Percentiles rank a stretch among this genome's conserved stretches.
Conservation (phyloP, 2,329 filamentous ascomycete species). For the Colletotrichum australisinense region DNA sequence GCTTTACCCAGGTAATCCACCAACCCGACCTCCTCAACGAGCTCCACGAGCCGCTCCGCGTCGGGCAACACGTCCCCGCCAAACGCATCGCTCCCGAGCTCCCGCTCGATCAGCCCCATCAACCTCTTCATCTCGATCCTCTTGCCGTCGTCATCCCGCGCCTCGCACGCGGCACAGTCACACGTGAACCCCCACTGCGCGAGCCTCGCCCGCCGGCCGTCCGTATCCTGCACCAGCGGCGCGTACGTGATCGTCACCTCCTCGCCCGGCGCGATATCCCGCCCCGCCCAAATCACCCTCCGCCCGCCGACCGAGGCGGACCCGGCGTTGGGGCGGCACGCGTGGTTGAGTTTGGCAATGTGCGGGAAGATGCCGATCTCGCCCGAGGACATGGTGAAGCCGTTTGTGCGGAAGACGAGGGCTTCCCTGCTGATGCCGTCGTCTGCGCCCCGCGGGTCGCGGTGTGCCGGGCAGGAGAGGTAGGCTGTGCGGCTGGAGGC, state of each 20-base stretch:
- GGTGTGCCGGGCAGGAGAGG: constrained; percentile 43
- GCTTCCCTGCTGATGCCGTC: constrained; percentile 37
- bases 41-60: constrained; percentile 35
- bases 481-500: constrained; percentile 42
- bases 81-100: constrained; percentile 37
- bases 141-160: constrained; percentile 43
- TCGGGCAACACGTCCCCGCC: constrained; percentile 31
- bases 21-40: constrained; percentile 40
- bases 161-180: constrained; percentile 49
- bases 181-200: constrained; percentile 41
- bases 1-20: constrained; percentile 40
- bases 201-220: constrained; percentile 44
- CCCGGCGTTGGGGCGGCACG: constrained; percentile 48
- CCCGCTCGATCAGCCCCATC: constrained; percentile 46
- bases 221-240: constrained; percentile 45
- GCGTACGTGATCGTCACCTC: constrained; percentile 50
- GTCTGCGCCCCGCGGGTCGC: constrained; percentile 39
- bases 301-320: constrained; percentile 45
- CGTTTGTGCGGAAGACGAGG: constrained; percentile 54
- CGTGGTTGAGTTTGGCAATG: constrained; percentile 53
- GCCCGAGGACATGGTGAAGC: constrained; percentile 45
- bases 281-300: constrained; percentile 48
- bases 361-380: constrained; percentile 48
- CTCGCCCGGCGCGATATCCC: constrained; percentile 43
- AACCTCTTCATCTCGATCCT: constrained; percentile 45